These are phyloP conservation scores for Pichia sp. DNA, from an alignment of 1,139 yeast species.

Conservation along the genomic window DNA sequence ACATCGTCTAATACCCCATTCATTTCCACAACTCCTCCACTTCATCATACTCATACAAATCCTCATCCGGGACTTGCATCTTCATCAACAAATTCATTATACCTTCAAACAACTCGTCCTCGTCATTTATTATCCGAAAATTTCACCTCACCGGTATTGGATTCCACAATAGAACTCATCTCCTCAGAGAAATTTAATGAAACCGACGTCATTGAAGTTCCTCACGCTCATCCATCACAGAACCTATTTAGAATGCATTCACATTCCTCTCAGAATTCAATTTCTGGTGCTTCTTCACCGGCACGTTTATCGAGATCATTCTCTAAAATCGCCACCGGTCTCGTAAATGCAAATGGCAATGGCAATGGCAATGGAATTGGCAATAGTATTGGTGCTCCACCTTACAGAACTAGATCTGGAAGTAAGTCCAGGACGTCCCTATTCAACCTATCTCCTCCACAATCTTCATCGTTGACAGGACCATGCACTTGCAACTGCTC, in stretches of 20 bases:
- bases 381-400: too few species aligned
- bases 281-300: slow-evolving; percentile 3
- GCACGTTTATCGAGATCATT: too few species aligned
- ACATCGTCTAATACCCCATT: too few species aligned
- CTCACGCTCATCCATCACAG: slow-evolving; percentile 15
- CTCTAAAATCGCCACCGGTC: too few species aligned
- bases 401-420: background rate
- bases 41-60: too few species aligned
- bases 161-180: slow-evolving; percentile 27
- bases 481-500: too few species aligned
- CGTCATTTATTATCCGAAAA: slow-evolving; percentile 23
- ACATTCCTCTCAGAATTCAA: background rate
- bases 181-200: slow-evolving; percentile 15
- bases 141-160: slow-evolving; percentile 27
- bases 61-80: too few species aligned
- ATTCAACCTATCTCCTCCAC: background rate
- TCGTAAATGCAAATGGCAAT: too few species aligned
- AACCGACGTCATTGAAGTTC: slow-evolving; percentile 25
- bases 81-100: background rate
- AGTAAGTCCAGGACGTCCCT: background rate
- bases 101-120: too few species aligned
- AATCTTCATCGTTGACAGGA: background rate
- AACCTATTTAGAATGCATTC: slow-evolving; percentile 5
- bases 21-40: too few species aligned
- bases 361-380: too few species aligned